Evolutionary conservation across 176 grass and related monocot species (phyloP).

Genomic region (Ensete glaucum): DNA sequence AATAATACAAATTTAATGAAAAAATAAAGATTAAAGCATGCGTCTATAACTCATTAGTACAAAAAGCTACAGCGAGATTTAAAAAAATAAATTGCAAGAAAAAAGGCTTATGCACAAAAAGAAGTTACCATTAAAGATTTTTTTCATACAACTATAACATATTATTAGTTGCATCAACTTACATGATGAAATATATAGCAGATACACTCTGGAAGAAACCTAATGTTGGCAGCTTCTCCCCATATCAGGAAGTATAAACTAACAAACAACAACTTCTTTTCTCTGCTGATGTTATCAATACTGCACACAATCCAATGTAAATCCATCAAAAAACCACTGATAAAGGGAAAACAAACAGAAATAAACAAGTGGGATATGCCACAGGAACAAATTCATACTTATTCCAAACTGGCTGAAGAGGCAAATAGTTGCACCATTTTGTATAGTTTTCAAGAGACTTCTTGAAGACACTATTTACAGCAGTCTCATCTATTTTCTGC

Average conservation of each 20-base stretch:
- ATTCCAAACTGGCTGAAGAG: conserved; percentile 53
- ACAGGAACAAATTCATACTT: conserved; percentile 41
- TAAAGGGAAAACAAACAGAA: background rate
- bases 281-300: conserved; percentile 53
- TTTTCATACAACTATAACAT: background rate
- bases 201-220: conserved; percentile 87
- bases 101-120: background rate
- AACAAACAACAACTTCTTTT: conserved; percentile 84
- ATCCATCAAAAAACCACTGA: conserved; percentile 15
- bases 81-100: background rate
- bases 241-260: conserved; percentile 94
- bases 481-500: conserved; percentile 83
- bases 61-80: background rate
- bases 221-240: conserved; percentile 87
- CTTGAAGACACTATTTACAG: conserved; percentile 56
- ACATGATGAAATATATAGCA: conserved; percentile 98
- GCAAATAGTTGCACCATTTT: conserved; percentile 89
- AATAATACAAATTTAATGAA: too few species aligned
- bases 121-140: background rate
- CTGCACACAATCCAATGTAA: conserved; percentile 35
- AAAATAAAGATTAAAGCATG: too few species aligned
- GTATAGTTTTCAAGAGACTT: conserved; percentile 93
- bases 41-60: too few species aligned
- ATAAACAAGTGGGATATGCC: background rate
- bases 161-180: conserved; percentile 25